Conservation (phyloP, 495 filamentous ascomycete genomes). For the Penicillium salamii region DNA sequence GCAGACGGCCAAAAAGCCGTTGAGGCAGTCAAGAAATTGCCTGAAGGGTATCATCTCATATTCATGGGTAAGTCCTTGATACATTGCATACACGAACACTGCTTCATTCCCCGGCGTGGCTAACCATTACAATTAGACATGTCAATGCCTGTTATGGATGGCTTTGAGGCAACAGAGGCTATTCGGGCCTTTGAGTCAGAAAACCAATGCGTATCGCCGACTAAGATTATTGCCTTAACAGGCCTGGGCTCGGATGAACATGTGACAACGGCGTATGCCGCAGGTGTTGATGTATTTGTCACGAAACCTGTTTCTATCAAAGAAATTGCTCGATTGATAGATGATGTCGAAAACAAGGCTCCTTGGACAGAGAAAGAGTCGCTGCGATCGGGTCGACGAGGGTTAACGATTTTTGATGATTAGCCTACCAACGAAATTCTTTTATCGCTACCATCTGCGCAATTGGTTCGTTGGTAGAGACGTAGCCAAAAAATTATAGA, state of each 20-base stretch:
- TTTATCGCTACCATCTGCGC: no score
- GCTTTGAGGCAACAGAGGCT: slow-evolving; percentile 53
- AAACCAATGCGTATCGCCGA: slow-evolving; percentile 30
- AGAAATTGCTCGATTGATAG: no score
- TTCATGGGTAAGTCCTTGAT: slow-evolving; percentile 33
- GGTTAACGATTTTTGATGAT: no score
- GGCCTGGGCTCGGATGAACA: slow-evolving; percentile 53
- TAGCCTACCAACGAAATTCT: no score
- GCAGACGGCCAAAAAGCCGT: slow-evolving; percentile 37
- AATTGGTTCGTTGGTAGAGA: no score
- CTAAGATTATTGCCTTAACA: slow-evolving; percentile 59
- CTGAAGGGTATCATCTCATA: slow-evolving; percentile 32
- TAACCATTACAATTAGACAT: slow-evolving; percentile 39
- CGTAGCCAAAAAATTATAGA: no score
- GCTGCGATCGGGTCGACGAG: no score
- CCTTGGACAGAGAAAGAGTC: no score
- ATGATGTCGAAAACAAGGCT: no score
- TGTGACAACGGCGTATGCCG: slow-evolving; percentile 54
- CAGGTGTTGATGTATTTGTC: slow-evolving; percentile 60
- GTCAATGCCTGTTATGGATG: slow-evolving; percentile 64
- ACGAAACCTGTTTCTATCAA: slow-evolving; percentile 55
- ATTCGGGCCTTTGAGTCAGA: slow-evolving; percentile 44
- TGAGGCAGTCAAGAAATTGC: slow-evolving; percentile 17
- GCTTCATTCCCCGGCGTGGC: background rate
- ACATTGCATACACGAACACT: background rate